These are phyloP conservation scores for Blastocystis sp. DNA, from an alignment of 352 stramenopile genomes.

Conservation along the genomic window DNA sequence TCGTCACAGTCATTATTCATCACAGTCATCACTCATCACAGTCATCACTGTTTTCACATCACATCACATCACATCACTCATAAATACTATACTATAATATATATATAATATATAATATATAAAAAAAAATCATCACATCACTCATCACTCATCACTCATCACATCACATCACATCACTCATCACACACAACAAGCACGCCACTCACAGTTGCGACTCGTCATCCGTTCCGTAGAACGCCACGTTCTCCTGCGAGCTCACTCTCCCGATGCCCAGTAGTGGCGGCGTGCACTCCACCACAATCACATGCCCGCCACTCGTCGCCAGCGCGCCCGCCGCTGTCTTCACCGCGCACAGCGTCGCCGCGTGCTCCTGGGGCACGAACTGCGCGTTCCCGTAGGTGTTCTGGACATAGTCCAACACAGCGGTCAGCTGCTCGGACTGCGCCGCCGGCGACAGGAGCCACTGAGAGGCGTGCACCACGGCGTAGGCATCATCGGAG, in stretches of 20 bases:
- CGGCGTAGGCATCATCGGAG: conserved; percentile 51
- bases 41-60: neutral
- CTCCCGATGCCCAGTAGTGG: conserved; percentile 36
- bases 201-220: conserved; percentile 51
- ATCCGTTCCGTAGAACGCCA: conserved; percentile 37
- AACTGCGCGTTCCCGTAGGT: neutral
- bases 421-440: neutral
- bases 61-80: neutral
- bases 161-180: neutral
- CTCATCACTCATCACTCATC: neutral
- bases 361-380: neutral
- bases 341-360: conserved; percentile 7
- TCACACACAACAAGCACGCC: too few relatives aligned
- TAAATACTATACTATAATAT: too few relatives aligned
- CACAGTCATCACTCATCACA: neutral
- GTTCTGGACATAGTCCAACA: conserved; percentile 5
- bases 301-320: conserved; percentile 46
- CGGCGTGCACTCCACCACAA: conserved; percentile 13
- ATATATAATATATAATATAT: too few relatives aligned
- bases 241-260: conserved; percentile 13
- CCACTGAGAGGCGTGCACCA: neutral
- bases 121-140: too few relatives aligned
- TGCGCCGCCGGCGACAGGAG: conserved; percentile 16
- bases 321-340: conserved; percentile 19
- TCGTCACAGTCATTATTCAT: neutral